Evolutionary conservation across 371 early-diverging fungal genomes (phyloP).

Genomic region (Capillidium heterosporum): DNA sequence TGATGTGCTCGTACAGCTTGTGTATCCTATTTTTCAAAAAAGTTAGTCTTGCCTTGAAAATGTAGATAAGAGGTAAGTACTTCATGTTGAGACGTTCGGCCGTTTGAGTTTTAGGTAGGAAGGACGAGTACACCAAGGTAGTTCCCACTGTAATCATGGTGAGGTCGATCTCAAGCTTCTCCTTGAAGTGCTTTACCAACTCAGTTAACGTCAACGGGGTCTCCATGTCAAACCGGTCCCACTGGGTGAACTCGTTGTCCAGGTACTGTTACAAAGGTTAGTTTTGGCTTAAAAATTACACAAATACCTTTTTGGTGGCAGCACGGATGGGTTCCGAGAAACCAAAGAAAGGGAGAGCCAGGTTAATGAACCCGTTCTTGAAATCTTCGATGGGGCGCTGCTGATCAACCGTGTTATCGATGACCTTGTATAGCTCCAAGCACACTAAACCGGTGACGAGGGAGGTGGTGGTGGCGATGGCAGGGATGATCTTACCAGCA

Average conservation of each 20-base stretch:
- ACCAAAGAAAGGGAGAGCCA: conserved; percentile 98
- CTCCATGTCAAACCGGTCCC: conserved; percentile 92
- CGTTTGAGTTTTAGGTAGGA: conserved; percentile 70
- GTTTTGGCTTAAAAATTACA: not conserved
- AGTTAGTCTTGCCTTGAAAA: not conserved
- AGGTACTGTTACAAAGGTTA: conserved; percentile 35
- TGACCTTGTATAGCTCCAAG: conserved; percentile 91
- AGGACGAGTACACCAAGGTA: conserved; percentile 85
- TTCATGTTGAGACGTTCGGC: conserved; percentile 43
- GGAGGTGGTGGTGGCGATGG: conserved; percentile 99
- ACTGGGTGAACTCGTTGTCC: conserved; percentile 74
- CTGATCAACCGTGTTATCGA: conserved; percentile 45
- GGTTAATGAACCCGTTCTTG: conserved; percentile 98
- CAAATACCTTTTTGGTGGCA: conserved; percentile 36
- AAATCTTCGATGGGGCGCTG: conserved; percentile 64
- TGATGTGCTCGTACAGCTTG: conserved; percentile 57
- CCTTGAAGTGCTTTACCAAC: conserved; percentile 72
- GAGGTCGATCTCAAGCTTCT: conserved; percentile 70
- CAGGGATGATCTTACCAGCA: conserved; percentile 99
- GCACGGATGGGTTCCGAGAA: conserved; percentile 97
- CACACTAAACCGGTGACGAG: conserved; percentile 97
- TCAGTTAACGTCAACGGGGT: conserved; percentile 76
- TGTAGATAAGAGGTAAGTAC: conserved; percentile 8
- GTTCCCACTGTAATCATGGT: conserved; percentile 90
- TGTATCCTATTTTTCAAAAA: conserved; percentile 28